A percentile compares a stretch with the other conserved stretches of the same genome.
These are phyloP conservation scores for Fraxinus cuspidata DNA, from an alignment of 257 asterid genomes.

Conservation along the genomic window DNA sequence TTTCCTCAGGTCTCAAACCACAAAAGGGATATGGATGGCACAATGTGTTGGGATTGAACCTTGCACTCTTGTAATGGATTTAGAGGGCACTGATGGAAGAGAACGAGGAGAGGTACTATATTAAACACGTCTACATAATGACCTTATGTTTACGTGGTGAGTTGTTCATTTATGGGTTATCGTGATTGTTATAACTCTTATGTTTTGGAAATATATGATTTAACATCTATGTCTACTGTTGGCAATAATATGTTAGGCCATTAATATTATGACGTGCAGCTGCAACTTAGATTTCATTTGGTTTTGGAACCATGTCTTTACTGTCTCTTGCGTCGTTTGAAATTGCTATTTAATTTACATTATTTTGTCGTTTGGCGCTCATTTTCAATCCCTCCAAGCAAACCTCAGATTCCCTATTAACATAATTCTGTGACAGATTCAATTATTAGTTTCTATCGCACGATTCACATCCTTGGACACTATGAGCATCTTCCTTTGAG, in stretches of 20 bases:
- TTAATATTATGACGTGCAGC: neutral
- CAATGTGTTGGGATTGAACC: slow-evolving; percentile 79
- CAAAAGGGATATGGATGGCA: slow-evolving; percentile 78
- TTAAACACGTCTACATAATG: slow-evolving; percentile 20
- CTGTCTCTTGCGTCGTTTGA: neutral
- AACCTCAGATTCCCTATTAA: slow-evolving; percentile 16
- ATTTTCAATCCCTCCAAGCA: slow-evolving; percentile 13
- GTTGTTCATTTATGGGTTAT: slow-evolving; percentile 14
- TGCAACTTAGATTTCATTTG: slow-evolving; percentile 10
- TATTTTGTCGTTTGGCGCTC: slow-evolving; percentile 5
- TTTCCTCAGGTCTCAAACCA: slow-evolving; percentile 82
- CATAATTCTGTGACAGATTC: slow-evolving; percentile 20
- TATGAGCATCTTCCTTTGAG: neutral
- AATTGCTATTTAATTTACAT: neutral
- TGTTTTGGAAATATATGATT: slow-evolving; percentile 3
- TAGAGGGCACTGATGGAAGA: slow-evolving; percentile 99
- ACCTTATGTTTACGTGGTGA: neutral
- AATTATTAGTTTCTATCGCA: neutral
- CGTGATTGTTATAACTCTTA: neutral
- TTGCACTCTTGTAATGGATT: slow-evolving; percentile 89
- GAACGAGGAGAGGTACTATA: slow-evolving; percentile 92
- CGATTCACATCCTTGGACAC: neutral
- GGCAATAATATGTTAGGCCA: slow-evolving; percentile 13
- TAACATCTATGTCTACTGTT: slow-evolving; percentile 7
- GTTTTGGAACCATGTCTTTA: neutral